Base-by-base conservation (phyloP, 2,329 filamentous ascomycete species). In the Neofusicoccum kwambonambiense region DNA sequence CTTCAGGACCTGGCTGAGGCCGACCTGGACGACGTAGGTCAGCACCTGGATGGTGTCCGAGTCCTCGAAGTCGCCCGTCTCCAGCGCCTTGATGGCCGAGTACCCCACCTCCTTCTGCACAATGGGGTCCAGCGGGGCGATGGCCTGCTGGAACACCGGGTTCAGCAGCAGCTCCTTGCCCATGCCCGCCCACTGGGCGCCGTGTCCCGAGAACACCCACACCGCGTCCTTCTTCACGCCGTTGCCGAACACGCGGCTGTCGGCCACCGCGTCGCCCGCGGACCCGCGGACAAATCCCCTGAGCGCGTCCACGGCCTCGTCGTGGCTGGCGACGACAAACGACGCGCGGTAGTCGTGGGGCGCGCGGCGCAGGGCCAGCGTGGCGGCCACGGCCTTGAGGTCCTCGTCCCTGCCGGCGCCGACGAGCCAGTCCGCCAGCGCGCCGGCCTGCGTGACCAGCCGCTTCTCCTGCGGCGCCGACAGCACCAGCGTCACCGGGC, bases 131-230 rank as follows among this genome's bases (percentile, higher is more conserved):
- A 78, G 41, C 0, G 66, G 56, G 0, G 64, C 44, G 17, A 79
- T 57, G 1, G 73, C 65, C 19, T 71, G 31, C 12, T 31, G 58
- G 67, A 78, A 78, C 3, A 70, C 58, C 3, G 66, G 45, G 13
- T 66, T 61, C 0, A 68, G 44, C 37, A 80, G 45, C 0, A 82
- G 71, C 35, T 78, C 75, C 11, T 72, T 71, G 7, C 78, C 54
- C 79, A 81, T 81, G 3, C 74, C 73, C 0, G 67, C 58, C 76
- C 78, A 81, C 51, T 81, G 79, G 2, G 78, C 78, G 34, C 80
- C 79, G 51, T 81, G 80, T 1, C 80, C 79, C 0, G 78, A 79
- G 66, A 81, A 81, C 0, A 81, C 72, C 75, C 76, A 80, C 0
- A 75, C 73, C 4, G 67, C 66, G 15, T 70, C 69, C 17, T 68